Evolutionary conservation across 140 eudicot species (phyloP), one percentile per base, ranked within the genome.

Genomic region (Ambrosia hybrid): DNA sequence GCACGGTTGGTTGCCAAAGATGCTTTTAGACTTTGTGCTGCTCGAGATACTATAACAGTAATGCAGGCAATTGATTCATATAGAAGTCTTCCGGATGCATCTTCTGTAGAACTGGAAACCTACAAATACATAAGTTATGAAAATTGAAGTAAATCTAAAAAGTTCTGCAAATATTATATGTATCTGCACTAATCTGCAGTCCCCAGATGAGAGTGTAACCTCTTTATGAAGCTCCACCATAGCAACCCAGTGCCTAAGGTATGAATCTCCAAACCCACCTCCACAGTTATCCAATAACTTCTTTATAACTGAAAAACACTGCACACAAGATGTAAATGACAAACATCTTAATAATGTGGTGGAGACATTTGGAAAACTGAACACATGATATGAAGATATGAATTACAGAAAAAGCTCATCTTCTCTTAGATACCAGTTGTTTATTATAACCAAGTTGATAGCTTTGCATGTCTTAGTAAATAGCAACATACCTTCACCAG

Each of bases 31-130:
- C 86, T 81, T 73, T 81, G 91, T 34, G 87, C 84, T 16, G 86
- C 95, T 74, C 85, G 85, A 75, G 89, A 86, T 75, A 87, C 74
- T 76, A 91, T 82, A 65, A 84, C 86, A 51, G 97, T 85, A 41
- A 95, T 80, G 76, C 96, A 91, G 34, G 96, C 88, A 68, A 83
- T 86, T 70, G 92, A 85, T 57, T 95, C 99, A 43, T 72, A 86
- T 17, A 85, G 69, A 78, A 88, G 76, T 85, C 87, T 85, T 77
- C 95, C 97, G 43, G 92, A 88, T 63, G 86, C 77, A 82, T 88
- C 95, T 63, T 88, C 91, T 13, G 77, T 69, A 72, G 76, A 46
- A 43, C 76, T 70, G 64, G 86, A 83, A 72, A 91, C 90, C 99
- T 94, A 73, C 53, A 78, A 15, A 70, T 37, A 60, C 76, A 49